phyloP scores from a whole-genome alignment of 768 basidiomycete species.

The Lentinula guzmanii region DNA sequence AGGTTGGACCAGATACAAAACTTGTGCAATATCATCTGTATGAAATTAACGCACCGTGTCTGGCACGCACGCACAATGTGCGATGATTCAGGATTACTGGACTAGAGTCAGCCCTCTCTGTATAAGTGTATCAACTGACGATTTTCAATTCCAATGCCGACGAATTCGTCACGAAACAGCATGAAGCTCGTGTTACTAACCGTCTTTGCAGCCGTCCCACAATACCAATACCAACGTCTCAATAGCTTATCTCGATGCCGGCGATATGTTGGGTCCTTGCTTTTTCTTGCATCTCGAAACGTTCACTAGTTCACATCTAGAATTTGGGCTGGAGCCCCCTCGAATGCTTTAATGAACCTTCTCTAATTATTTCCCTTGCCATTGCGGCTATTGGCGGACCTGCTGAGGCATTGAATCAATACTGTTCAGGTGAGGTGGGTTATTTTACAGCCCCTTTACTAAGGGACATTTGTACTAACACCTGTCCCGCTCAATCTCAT shows the following conservation, averaged over 20 bases:
- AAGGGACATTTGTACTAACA: no score
- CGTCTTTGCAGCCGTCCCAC: neutral
- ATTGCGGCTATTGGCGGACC: no score
- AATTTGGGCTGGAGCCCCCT: neutral
- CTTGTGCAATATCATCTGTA: neutral
- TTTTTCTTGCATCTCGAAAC: neutral
- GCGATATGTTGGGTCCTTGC: neutral
- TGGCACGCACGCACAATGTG: no score
- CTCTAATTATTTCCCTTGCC: neutral
- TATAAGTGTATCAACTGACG: neutral
- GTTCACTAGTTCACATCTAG: neutral
- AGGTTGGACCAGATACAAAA: neutral
- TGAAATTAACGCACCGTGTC: no score
- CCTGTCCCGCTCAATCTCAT: no score
- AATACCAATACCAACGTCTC: neutral
- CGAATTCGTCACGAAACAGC: neutral
- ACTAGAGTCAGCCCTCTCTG: no score
- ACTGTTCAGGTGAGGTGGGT: no score
- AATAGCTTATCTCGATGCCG: neutral
- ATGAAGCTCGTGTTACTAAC: neutral
- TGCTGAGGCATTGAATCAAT: no score
- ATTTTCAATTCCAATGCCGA: neutral
- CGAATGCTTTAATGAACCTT: neutral
- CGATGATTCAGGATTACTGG: no score
- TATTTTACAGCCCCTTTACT: no score